phyloP scores from a whole-genome alignment of 768 basidiomycete species.

The Trametes sanguinea region DNA sequence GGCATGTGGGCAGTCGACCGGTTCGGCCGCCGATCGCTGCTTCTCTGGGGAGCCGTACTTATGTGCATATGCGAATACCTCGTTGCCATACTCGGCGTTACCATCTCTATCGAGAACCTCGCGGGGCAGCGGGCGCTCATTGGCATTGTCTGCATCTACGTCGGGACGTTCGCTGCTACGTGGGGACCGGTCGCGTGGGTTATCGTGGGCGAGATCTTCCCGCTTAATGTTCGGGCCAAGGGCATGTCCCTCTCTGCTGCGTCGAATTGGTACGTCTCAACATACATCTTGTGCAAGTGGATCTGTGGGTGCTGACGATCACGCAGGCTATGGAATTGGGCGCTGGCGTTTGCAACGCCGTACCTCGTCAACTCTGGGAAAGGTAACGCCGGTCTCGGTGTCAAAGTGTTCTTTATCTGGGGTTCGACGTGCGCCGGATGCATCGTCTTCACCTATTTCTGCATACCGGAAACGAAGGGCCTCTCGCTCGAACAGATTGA shows the following conservation, averaged over 20 bases:
- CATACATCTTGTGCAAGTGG: background rate
- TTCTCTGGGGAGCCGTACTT: slow-evolving; percentile 74
- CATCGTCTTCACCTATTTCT: slow-evolving; percentile 76
- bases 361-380: slow-evolving; percentile 45
- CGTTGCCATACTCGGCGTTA: slow-evolving; percentile 64
- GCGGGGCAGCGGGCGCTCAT: slow-evolving; percentile 63
- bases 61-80: slow-evolving; percentile 88
- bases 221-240: slow-evolving; percentile 77
- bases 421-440: slow-evolving; percentile 63
- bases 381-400: slow-evolving; percentile 56
- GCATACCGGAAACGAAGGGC: slow-evolving; percentile 79
- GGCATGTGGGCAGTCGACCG: slow-evolving; percentile 80
- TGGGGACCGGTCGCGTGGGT: slow-evolving; percentile 75
- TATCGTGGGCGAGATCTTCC: slow-evolving; percentile 77
- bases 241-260: slow-evolving; percentile 72
- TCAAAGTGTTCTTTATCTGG: slow-evolving; percentile 57
- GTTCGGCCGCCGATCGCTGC: slow-evolving; percentile 77
- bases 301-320: too few species aligned
- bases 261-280: slow-evolving; percentile 54
- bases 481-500: slow-evolving; percentile 85
- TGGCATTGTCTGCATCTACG: slow-evolving; percentile 52
- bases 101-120: slow-evolving; percentile 41
- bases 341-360: slow-evolving; percentile 52
- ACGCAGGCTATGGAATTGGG: slow-evolving; percentile 63
- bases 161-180: slow-evolving; percentile 45